Evolutionary conservation across 306 rosid genomes (phyloP).

Genomic region (Pyrus bretschneideri): DNA sequence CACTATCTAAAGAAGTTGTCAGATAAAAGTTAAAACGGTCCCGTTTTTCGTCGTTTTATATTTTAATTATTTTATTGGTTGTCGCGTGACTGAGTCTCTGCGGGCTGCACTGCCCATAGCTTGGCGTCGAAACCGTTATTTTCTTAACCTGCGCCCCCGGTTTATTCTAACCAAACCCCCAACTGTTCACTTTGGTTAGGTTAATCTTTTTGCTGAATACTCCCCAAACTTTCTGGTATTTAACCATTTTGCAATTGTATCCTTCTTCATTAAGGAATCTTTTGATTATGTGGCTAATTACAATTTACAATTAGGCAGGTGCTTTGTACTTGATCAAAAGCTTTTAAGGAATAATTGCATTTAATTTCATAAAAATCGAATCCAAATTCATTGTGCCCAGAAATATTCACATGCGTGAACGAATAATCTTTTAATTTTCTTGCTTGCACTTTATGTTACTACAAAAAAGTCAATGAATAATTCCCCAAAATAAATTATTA

Average conservation of each 20-base stretch:
- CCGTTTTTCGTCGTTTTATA: background rate
- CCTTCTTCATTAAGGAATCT: background rate
- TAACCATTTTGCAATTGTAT: background rate
- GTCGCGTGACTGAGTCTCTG: background rate
- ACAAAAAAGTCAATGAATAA: too few relatives aligned
- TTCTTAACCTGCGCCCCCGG: slow-evolving; percentile 3
- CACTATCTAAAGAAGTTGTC: background rate
- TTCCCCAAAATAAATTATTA: too few relatives aligned
- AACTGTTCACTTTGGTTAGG: slow-evolving; percentile 6
- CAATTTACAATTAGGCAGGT: slow-evolving; percentile 3
- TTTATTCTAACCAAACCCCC: slow-evolving; percentile 26
- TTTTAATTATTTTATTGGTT: background rate
- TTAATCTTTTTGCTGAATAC: background rate
- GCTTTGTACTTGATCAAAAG: background rate
- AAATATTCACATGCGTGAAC: background rate
- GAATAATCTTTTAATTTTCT: background rate
- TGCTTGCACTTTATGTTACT: background rate
- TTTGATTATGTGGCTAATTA: background rate
- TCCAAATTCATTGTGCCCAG: background rate
- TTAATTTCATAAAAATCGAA: background rate
- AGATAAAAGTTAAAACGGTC: slow-evolving; percentile 1
- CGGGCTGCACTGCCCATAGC: slow-evolving; percentile 36
- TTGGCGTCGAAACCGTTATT: slow-evolving; percentile 36
- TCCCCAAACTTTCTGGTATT: background rate
- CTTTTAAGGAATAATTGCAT: background rate